These are phyloP conservation scores for Myriosclerotinia scirpicola DNA, from an alignment of 2,329 filamentous ascomycete genomes.

Conservation along the genomic window DNA sequence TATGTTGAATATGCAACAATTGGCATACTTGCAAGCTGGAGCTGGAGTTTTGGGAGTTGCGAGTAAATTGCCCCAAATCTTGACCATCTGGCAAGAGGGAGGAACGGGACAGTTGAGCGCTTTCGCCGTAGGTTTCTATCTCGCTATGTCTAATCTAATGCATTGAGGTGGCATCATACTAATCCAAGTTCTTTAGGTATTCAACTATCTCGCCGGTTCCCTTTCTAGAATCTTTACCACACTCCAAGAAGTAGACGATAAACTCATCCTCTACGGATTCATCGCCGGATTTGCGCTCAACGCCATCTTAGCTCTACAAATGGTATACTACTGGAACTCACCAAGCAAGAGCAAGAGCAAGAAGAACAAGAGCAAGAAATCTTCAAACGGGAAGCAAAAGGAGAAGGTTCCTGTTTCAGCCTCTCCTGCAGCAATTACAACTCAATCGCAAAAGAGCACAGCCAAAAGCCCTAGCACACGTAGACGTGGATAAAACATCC, in stretches of 20 bases:
- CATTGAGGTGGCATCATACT: not conserved
- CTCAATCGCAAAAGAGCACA: slow-evolving; percentile 26
- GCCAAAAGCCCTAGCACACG: slow-evolving; percentile 39
- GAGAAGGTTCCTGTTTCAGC: slow-evolving; percentile 31
- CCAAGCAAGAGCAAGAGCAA: slow-evolving; percentile 39
- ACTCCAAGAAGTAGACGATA: slow-evolving; percentile 94
- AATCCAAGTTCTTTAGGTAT: slow-evolving; percentile 62
- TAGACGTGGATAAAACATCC: slow-evolving; percentile 35
- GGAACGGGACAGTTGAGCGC: slow-evolving; percentile 94
- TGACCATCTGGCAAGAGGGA: slow-evolving; percentile 79
- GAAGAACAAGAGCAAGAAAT: slow-evolving; percentile 24
- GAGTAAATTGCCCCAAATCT: slow-evolving; percentile 92
- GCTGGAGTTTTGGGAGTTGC: slow-evolving; percentile 81
- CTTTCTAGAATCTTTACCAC: slow-evolving; percentile 97
- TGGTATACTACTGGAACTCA: slow-evolving; percentile 95
- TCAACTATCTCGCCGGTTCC: slow-evolving; percentile 94
- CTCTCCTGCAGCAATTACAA: slow-evolving; percentile 25
- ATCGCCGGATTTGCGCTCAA: slow-evolving; percentile 90
- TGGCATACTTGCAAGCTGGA: slow-evolving; percentile 72
- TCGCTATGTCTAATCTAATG: slow-evolving; percentile 4
- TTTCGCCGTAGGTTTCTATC: slow-evolving; percentile 70
- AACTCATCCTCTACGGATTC: slow-evolving; percentile 93
- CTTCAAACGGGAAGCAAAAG: slow-evolving; percentile 46
- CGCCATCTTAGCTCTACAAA: slow-evolving; percentile 79
- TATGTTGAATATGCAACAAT: slow-evolving; percentile 54